Conservation (phyloP, 495 filamentous ascomycete species). For the Lindgomyces ingoldianus region DNA sequence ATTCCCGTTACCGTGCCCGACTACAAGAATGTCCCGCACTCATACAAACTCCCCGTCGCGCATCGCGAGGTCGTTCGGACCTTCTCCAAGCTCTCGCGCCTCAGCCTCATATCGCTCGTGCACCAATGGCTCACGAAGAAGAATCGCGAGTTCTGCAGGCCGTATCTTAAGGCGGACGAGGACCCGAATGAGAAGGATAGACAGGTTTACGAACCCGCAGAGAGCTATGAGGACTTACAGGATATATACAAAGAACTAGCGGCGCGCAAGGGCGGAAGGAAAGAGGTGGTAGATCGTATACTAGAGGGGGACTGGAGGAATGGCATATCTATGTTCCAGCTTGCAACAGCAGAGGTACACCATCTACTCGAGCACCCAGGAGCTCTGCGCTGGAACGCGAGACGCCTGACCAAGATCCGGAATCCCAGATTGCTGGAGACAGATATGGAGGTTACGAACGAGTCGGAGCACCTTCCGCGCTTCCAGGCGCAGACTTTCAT, state of each 20-base stretch:
- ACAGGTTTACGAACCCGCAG: constrained; percentile 59
- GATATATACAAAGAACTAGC: constrained; percentile 61
- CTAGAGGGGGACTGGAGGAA: constrained; percentile 79
- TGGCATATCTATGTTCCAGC: constrained; percentile 72
- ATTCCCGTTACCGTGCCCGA: too few species aligned
- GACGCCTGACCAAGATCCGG: constrained; percentile 55
- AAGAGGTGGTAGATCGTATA: constrained; percentile 75
- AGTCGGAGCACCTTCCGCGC: constrained; percentile 59
- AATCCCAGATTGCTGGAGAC: constrained; percentile 18
- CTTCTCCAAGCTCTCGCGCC: constrained; percentile 68
- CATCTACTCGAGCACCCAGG: constrained; percentile 75
- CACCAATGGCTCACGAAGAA: constrained; percentile 71
- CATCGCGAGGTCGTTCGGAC: constrained; percentile 64
- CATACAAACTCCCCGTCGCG: constrained; percentile 60
- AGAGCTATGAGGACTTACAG: constrained; percentile 61
- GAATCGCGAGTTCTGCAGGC: constrained; percentile 58
- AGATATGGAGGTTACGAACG: constrained; percentile 45
- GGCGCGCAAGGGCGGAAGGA: constrained; percentile 64
- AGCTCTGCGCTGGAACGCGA: constrained; percentile 73
- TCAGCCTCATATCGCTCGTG: constrained; percentile 67
- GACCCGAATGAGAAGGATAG: constrained; percentile 49
- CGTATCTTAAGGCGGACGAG: constrained; percentile 51
- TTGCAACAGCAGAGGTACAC: constrained; percentile 78
- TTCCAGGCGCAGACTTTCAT: constrained; percentile 78
- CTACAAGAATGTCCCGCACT: constrained; percentile 52